Percentiles rank a stretch among this genome's conserved stretches.
These are phyloP conservation scores for Auricularia sp. DNA, from an alignment of 768 basidiomycete genomes.

Conservation along the genomic window DNA sequence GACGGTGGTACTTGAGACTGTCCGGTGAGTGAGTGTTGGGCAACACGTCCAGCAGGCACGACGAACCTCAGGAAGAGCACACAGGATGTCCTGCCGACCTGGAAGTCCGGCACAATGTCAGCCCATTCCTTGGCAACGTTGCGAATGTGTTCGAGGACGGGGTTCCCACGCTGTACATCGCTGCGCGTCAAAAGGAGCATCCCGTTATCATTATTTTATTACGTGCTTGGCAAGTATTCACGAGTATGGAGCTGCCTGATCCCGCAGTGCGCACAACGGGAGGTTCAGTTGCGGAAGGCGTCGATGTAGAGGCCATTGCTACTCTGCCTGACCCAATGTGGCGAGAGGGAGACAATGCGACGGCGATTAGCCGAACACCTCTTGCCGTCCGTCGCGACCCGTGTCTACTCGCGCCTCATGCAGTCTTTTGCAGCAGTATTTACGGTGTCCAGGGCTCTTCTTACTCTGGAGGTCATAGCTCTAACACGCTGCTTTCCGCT, in stretches of 20 bases:
- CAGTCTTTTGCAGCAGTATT: too few relatives aligned
- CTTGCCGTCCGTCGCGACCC: too few relatives aligned
- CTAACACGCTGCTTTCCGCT: too few relatives aligned
- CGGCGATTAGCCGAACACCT: too few relatives aligned
- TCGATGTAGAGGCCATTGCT: too few relatives aligned
- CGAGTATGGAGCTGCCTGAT: slow-evolving; percentile 30
- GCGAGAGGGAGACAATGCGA: too few relatives aligned
- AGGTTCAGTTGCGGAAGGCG: too few relatives aligned
- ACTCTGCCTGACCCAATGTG: too few relatives aligned
- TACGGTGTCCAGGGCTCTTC: too few relatives aligned
- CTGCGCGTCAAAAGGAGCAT: slow-evolving; percentile 2
- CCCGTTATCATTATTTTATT: background rate
- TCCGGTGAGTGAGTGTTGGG: background rate
- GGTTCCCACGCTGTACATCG: slow-evolving; percentile 63
- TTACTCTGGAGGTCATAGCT: too few relatives aligned
- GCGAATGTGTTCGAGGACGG: slow-evolving; percentile 74
- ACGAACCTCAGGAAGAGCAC: slow-evolving; percentile 80
- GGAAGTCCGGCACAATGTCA: slow-evolving; percentile 89
- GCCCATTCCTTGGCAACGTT: slow-evolving; percentile 92
- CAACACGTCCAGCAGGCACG: background rate
- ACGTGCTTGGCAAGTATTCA: slow-evolving; percentile 50
- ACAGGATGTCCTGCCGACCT: slow-evolving; percentile 89
- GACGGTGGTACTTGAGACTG: slow-evolving; percentile 87
- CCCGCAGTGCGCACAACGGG: slow-evolving; percentile 28
- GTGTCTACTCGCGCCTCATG: too few relatives aligned